These are phyloP conservation scores for Aspergillus sp. DNA, from an alignment of 2,329 filamentous ascomycete species.

Conservation along the genomic window DNA sequence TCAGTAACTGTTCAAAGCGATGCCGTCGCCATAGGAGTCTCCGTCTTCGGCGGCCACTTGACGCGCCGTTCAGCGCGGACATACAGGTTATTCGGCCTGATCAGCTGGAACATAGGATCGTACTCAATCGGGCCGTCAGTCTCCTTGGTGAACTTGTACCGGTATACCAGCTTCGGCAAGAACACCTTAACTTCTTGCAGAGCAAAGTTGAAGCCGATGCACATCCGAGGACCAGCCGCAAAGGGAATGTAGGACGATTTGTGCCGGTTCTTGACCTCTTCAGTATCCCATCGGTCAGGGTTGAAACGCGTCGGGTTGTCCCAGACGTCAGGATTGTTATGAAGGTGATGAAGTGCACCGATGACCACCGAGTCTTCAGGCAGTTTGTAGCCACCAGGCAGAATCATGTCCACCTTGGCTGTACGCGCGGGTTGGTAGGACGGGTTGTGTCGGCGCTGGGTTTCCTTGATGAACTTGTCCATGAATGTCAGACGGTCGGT, in stretches of 20 bases:
- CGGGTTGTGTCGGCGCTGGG: conserved; percentile 61
- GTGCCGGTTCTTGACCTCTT: conserved; percentile 55
- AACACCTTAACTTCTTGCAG: conserved; percentile 61
- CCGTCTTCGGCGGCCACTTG: conserved; percentile 26
- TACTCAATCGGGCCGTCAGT: conserved; percentile 51
- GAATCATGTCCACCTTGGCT: conserved; percentile 56
- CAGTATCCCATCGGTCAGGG: conserved; percentile 61
- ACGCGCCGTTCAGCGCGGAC: conserved; percentile 20
- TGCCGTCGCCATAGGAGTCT: neutral
- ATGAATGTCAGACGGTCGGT: conserved; percentile 51
- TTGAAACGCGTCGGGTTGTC: conserved; percentile 60
- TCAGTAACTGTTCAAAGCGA: neutral
- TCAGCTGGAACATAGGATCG: conserved; percentile 34
- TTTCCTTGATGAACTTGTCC: conserved; percentile 57
- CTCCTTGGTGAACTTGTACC: conserved; percentile 59
- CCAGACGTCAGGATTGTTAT: conserved; percentile 59
- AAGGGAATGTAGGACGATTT: conserved; percentile 61
- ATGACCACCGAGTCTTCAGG: conserved; percentile 57
- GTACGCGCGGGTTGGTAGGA: conserved; percentile 64
- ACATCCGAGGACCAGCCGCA: conserved; percentile 58
- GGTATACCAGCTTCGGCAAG: conserved; percentile 58
- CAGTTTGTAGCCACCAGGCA: conserved; percentile 61
- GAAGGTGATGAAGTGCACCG: conserved; percentile 49
- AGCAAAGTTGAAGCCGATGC: conserved; percentile 67
- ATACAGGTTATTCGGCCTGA: conserved; percentile 31